These are phyloP conservation scores for Cardamine resedifolia DNA, from an alignment of 345 rosid genomes.

Conservation along the genomic window DNA sequence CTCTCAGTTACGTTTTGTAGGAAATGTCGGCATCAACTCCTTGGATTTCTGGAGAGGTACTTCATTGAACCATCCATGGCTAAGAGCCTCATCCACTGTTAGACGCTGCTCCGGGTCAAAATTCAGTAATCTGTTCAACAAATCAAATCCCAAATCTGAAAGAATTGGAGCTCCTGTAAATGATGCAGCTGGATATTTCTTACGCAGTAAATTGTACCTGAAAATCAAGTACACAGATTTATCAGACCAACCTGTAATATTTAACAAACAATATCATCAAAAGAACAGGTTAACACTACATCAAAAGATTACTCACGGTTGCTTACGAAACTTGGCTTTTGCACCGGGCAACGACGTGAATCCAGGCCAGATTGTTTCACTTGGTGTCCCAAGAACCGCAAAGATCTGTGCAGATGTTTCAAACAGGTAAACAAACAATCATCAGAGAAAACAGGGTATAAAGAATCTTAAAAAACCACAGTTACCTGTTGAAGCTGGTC, in stretches of 20 bases:
- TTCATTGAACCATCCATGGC: slow-evolving; percentile 80
- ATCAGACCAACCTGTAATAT: slow-evolving; percentile 1
- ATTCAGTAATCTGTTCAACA: slow-evolving; percentile 63
- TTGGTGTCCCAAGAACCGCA: slow-evolving; percentile 76
- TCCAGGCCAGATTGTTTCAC: slow-evolving; percentile 69
- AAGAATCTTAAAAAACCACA: not conserved
- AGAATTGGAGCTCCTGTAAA: slow-evolving; percentile 73
- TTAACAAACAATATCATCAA: not conserved
- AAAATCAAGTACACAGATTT: slow-evolving; percentile 25
- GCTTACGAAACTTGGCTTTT: slow-evolving; percentile 67
- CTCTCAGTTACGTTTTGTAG: slow-evolving; percentile 41
- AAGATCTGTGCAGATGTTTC: slow-evolving; percentile 54
- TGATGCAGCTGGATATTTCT: slow-evolving; percentile 73
- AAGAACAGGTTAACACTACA: not conserved
- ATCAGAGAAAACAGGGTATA: not conserved
- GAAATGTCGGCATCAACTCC: slow-evolving; percentile 76
- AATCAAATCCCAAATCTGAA: slow-evolving; percentile 78
- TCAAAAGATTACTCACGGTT: slow-evolving; percentile 51
- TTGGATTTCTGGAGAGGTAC: slow-evolving; percentile 67
- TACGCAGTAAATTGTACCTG: slow-evolving; percentile 75
- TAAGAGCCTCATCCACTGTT: slow-evolving; percentile 73
- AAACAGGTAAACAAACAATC: not conserved
- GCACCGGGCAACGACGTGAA: slow-evolving; percentile 60
- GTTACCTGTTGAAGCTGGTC: slow-evolving; percentile 76
- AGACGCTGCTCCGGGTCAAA: slow-evolving; percentile 79